Conservation (phyloP, 1,284 basidiomycete genomes). For the Melampsora larici-populina region DNA sequence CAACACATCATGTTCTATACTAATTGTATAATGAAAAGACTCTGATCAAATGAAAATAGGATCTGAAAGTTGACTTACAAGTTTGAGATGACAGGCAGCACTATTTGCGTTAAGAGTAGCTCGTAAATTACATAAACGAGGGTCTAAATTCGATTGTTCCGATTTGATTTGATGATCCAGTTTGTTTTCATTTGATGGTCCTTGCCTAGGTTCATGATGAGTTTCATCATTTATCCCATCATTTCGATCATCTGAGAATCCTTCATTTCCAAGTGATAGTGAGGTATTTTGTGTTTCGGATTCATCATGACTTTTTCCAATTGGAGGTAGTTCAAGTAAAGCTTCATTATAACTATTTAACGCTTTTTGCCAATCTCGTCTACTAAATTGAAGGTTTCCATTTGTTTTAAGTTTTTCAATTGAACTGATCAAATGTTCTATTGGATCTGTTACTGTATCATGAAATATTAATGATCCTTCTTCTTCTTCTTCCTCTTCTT, state of each 20-base stretch:
- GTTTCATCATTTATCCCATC: background rate
- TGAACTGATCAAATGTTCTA: background rate
- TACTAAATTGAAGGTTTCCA: slow-evolving; percentile 8
- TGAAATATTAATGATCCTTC: slow-evolving; percentile 1
- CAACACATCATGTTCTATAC: slow-evolving; percentile 64
- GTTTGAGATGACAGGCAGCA: slow-evolving; percentile 71
- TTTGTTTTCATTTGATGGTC: background rate
- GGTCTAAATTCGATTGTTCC: background rate
- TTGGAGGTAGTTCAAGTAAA: slow-evolving; percentile 4
- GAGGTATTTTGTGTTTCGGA: background rate
- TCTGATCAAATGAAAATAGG: background rate
- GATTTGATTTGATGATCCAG: background rate
- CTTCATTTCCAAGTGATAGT: background rate
- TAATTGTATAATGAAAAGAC: slow-evolving; percentile 4
- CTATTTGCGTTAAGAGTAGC: slow-evolving; percentile 73
- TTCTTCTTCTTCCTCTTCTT: background rate
- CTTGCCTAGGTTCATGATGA: background rate
- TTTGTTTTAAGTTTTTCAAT: slow-evolving; percentile 21
- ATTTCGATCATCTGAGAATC: background rate
- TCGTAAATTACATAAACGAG: slow-evolving; percentile 54
- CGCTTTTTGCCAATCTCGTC: slow-evolving; percentile 11
- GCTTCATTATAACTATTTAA: slow-evolving; percentile 19
- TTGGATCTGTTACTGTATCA: background rate
- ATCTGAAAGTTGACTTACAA: slow-evolving; percentile 58
- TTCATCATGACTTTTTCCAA: background rate